Percentiles rank a stretch among this genome's conserved stretches.
Conservation (phyloP, 2,329 filamentous ascomycete species). For the Arachnopeziza araneosa region DNA sequence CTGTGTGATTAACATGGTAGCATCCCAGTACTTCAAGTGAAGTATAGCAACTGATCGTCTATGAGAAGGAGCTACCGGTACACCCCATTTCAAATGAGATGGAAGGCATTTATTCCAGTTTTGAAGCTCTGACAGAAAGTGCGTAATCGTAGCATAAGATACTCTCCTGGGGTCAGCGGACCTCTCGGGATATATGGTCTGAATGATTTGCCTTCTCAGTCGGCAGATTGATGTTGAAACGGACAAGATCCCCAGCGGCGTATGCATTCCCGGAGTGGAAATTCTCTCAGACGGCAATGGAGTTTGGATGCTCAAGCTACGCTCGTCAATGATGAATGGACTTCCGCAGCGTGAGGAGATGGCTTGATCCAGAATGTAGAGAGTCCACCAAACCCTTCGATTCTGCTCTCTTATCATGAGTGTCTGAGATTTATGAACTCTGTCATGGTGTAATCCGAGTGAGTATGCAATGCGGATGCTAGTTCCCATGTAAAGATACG, state of each 20-base stretch:
- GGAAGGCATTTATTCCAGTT: constrained; percentile 15
- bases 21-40: constrained; percentile 20
- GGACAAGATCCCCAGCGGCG: constrained; percentile 13
- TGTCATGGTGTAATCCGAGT: constrained; percentile 17
- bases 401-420: constrained; percentile 14
- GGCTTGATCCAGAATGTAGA: constrained; percentile 18
- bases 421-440: constrained; percentile 13
- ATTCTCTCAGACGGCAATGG: constrained; percentile 14
- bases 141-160: constrained; percentile 12
- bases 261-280: constrained; percentile 17
- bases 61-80: constrained; percentile 15
- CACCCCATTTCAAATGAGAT: constrained; percentile 18
- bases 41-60: constrained; percentile 16
- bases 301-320: constrained; percentile 14
- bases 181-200: constrained; percentile 15
- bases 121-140: constrained; percentile 11
- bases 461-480: constrained; percentile 18
- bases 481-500: constrained; percentile 19
- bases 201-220: constrained; percentile 17
- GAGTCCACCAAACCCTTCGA: constrained; percentile 19
- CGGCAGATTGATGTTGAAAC: constrained; percentile 15
- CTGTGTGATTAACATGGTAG: constrained; percentile 17
- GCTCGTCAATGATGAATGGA: constrained; percentile 15
- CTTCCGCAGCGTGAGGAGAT: constrained; percentile 16
- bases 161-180: constrained; percentile 12